These are phyloP conservation scores for Verticillium klebahnii DNA, from an alignment of 2,329 filamentous ascomycete genomes.

Conservation along the genomic window DNA sequence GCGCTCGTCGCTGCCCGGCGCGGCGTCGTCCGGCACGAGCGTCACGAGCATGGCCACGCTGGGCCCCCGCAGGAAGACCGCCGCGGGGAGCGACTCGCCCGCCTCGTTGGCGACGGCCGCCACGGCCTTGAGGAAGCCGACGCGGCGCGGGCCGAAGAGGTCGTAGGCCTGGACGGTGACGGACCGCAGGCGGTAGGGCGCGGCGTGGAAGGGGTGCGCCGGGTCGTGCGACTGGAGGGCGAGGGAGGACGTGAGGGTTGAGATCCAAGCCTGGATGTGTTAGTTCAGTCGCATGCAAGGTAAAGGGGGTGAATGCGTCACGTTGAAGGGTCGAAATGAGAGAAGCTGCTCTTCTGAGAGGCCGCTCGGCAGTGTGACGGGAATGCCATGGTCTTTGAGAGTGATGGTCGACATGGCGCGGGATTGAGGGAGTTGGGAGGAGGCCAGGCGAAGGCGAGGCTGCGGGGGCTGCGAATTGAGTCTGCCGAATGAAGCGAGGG, in stretches of 20 bases:
- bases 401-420: slow-evolving; percentile 35
- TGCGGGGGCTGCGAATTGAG: neutral
- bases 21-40: slow-evolving; percentile 46
- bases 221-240: slow-evolving; percentile 32
- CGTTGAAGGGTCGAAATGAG: slow-evolving; percentile 46
- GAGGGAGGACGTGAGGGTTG: slow-evolving; percentile 41
- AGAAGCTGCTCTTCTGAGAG: slow-evolving; percentile 40
- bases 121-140: slow-evolving; percentile 55
- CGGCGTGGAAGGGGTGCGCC: slow-evolving; percentile 46
- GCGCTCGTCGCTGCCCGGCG: slow-evolving; percentile 36
- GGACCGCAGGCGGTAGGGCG: slow-evolving; percentile 47
- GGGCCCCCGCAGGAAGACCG: slow-evolving; percentile 54
- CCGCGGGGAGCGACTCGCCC: slow-evolving; percentile 47
- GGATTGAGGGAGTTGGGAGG: neutral
- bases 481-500: neutral
- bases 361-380: slow-evolving; percentile 37
- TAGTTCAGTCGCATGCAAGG: slow-evolving; percentile 1
- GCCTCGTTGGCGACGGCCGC: slow-evolving; percentile 42
- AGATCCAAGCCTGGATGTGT: slow-evolving; percentile 40
- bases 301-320: slow-evolving; percentile 13
- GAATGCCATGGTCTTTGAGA: slow-evolving; percentile 30
- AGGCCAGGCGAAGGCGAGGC: too few species aligned
- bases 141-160: slow-evolving; percentile 37
- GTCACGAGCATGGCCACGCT: slow-evolving; percentile 57
- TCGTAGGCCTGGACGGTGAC: slow-evolving; percentile 51